Base-by-base conservation (phyloP, 2,329 filamentous ascomycete genomes). In the Talaromyces verruculosus region DNA sequence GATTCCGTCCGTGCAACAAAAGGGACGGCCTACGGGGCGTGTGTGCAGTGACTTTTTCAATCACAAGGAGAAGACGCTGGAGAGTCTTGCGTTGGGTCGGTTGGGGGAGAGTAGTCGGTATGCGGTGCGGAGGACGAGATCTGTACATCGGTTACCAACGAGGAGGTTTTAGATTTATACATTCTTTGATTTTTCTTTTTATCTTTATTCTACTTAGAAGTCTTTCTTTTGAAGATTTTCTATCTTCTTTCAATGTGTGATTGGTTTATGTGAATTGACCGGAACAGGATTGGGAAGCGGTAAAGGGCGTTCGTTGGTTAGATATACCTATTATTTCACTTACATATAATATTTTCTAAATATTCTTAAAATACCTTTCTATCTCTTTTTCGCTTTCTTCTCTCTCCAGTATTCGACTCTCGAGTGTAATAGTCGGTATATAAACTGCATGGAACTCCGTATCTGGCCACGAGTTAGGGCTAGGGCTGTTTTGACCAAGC, bases 61-160 rank as follows among this genome's bases (percentile, higher is more conserved):
- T 17, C 61, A 66, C 5, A 76, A 73, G 61, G 72, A 74, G 19
- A 76, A 77, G 67, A 79, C 73, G 2, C 69, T 81, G 5, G 79
- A 81, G 67, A 77, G 73, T 6, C 53, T 81, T 67, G 75, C 77
- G 2, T 65, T 80, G 57, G 78, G 79, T 0, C 74, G 76, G 55
- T 69, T 74, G 70, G 77, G 77, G 2, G 69, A 71, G 57, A 75
- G 72, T 66, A 80, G 78, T 69, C 73, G 75, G 57, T 75, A 78
- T 69, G 73, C 74, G 15, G 66, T 68, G 41, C 59, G 69, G 15
- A 60, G 64, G 51, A 63, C 66, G 58, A 53, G 64, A 11, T 66
- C 65, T 28, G 47, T 67, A 17, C 65, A 67, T 62, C 65, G 65
- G 13, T 43, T 67, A 37, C 53, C 62, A n/a, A 37, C 53, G 28